Base-by-base conservation (phyloP, 2,329 filamentous ascomycete genomes). In the Coniochaeta prunicola region DNA sequence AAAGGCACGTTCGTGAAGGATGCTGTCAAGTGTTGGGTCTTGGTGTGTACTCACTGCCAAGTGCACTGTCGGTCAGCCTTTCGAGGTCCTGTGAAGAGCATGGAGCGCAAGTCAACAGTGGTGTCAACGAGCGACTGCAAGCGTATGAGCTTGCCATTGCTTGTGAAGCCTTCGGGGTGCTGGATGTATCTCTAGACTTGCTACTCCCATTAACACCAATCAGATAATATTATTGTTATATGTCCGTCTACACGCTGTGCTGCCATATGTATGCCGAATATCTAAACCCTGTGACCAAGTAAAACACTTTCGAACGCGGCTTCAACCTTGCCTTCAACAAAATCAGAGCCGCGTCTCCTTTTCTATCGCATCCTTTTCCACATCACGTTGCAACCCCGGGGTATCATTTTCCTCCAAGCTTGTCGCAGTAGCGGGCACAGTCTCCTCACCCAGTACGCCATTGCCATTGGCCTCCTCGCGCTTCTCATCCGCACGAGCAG, bases 381-480 rank as follows among this genome's bases (percentile, higher is more conserved):
- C 40, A 45, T 45, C 40, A 12, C 40, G 6, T 15, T 45, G 19
- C 12, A 12, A 24, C 24, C 5, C 9, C 5, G 40, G 19, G 19
- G 5, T 10, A 21, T 45, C 40, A 12, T 21, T 42, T 21, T 50
- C 21, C 45, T 50, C 45, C 21, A 26, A 12, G 12, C 8, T 26
- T 3, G n/a, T n/a, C 17, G 21, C 3, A 30, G 13, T 26, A 30
- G 21, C 74, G 45, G 69, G 77, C 0, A 81, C 62, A 3, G 80
- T 81, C 10, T 75, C 78, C 0, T 64, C 64, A 1, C 82, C 75
- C 24, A 13, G 7, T 4, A 53, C 45, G 12, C 4, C 50, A 26
- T 54, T 33, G 5, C 19, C 50, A 26, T 33, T 28, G 3, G 9
- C 50, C 24, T 33, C 50, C 28, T 30, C 58, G 24, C 38, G 56